phyloP scores from a whole-genome alignment of 441 rosid genomes.

The Gossypium schwendimanii region DNA sequence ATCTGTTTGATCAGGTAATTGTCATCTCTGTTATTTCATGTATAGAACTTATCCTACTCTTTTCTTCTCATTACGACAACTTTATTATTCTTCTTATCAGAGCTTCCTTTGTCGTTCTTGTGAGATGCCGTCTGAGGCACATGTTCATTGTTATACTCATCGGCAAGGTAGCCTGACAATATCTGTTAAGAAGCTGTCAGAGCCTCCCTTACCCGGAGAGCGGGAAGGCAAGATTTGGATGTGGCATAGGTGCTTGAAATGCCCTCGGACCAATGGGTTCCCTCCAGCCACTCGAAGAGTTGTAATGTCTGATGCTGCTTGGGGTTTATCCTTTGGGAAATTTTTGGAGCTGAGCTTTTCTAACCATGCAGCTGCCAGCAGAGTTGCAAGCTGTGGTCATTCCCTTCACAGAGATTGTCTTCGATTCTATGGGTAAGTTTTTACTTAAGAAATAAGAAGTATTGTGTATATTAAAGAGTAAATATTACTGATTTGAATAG shows the following conservation, averaged over 20 bases:
- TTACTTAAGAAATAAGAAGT: slow-evolving; percentile 9
- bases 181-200: slow-evolving; percentile 61
- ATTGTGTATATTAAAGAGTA: not conserved
- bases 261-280: slow-evolving; percentile 59
- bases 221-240: slow-evolving; percentile 80
- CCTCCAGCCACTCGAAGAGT: slow-evolving; percentile 82
- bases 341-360: slow-evolving; percentile 85
- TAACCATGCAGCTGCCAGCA: slow-evolving; percentile 76
- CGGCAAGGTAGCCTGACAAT: slow-evolving; percentile 82
- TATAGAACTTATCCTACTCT: slow-evolving; percentile 7
- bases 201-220: slow-evolving; percentile 48
- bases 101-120: slow-evolving; percentile 48
- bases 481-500: slow-evolving; percentile 2
- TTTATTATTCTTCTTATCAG: slow-evolving; percentile 27
- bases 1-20: slow-evolving; percentile 65
- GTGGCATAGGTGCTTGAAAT: slow-evolving; percentile 79
- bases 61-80: not conserved
- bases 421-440: slow-evolving; percentile 70
- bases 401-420: slow-evolving; percentile 85
- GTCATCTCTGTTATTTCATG: slow-evolving; percentile 12
- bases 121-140: slow-evolving; percentile 72
- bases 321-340: slow-evolving; percentile 77
- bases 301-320: slow-evolving; percentile 80
- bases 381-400: slow-evolving; percentile 82
- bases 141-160: slow-evolving; percentile 72